These are phyloP conservation scores for Botrytis fragariae DNA, from an alignment of 2,329 filamentous ascomycete species.

Conservation along the genomic window DNA sequence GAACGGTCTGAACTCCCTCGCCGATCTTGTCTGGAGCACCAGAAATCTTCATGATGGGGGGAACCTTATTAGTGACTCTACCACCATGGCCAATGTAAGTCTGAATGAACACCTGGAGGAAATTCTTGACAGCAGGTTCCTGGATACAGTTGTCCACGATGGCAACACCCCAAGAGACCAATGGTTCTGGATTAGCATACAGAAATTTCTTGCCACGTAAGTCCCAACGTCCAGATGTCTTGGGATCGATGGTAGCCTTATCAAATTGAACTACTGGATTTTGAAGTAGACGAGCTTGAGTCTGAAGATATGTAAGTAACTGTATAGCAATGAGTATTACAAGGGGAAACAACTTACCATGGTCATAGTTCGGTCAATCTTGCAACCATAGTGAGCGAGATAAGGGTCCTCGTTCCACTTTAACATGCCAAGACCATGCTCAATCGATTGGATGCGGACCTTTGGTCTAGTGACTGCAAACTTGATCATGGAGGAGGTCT, in stretches of 20 bases:
- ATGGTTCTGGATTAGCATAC: slow-evolving; percentile 56
- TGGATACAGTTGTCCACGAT: slow-evolving; percentile 58
- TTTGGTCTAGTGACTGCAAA: slow-evolving; percentile 79
- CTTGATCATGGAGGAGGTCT: slow-evolving; percentile 84
- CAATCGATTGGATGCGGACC: slow-evolving; percentile 66
- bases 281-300: slow-evolving; percentile 68
- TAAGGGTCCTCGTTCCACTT: slow-evolving; percentile 68
- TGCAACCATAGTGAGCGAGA: slow-evolving; percentile 70
- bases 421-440: slow-evolving; percentile 63
- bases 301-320: slow-evolving; percentile 38
- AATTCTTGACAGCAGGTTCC: slow-evolving; percentile 48
- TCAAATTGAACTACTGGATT: slow-evolving; percentile 69
- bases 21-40: slow-evolving; percentile 21
- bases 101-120: slow-evolving; percentile 59
- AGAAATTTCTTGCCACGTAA: slow-evolving; percentile 78
- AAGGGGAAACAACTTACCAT: slow-evolving; percentile 38
- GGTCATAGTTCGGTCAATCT: slow-evolving; percentile 63
- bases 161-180: slow-evolving; percentile 75
- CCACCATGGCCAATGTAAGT: slow-evolving; percentile 63
- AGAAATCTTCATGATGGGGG: slow-evolving; percentile 40
- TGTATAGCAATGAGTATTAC: background rate
- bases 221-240: slow-evolving; percentile 77
- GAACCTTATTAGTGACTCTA: slow-evolving; percentile 47
- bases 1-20: slow-evolving; percentile 22
- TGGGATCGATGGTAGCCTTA: slow-evolving; percentile 52